These are phyloP conservation scores for Narthecium ossifragum DNA, from an alignment of 106 monocot genomes.

Conservation along the genomic window DNA sequence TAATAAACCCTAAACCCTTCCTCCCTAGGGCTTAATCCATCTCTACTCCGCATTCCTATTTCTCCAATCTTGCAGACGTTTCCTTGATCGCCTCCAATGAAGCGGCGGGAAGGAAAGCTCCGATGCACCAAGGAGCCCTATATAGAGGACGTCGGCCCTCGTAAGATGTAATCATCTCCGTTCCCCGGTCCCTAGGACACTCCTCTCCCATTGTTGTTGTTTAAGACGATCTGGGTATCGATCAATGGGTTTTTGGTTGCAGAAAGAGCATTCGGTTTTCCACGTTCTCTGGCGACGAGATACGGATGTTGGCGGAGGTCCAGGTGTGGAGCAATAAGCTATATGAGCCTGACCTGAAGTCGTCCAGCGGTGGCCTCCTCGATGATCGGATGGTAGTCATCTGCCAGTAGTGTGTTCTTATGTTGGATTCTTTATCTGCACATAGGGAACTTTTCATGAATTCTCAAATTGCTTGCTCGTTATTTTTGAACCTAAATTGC, in stretches of 20 bases:
- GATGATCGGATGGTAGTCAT: constrained; percentile 65
- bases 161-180: constrained; percentile 41
- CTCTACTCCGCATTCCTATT: too few species aligned
- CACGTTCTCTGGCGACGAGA: constrained; percentile 66
- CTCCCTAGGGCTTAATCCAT: too few species aligned
- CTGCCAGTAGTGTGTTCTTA: background rate
- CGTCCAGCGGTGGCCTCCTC: constrained; percentile 48
- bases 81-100: too few species aligned
- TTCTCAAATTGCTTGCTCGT: background rate
- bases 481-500: background rate
- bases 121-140: constrained; percentile 85
- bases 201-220: background rate
- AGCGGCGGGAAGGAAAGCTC: constrained; percentile 29
- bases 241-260: constrained; percentile 3
- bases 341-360: constrained; percentile 26
- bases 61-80: too few species aligned
- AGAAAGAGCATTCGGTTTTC: constrained; percentile 70
- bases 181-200: too few species aligned
- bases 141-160: constrained; percentile 55
- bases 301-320: constrained; percentile 65
- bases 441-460: constrained; percentile 4
- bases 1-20: too few species aligned
- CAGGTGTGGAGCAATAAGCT: constrained; percentile 70
- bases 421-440: too few species aligned
- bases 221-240: background rate